Evolutionary conservation across 345 rosid species (phyloP).

Genomic region (Balakata baccata): DNA sequence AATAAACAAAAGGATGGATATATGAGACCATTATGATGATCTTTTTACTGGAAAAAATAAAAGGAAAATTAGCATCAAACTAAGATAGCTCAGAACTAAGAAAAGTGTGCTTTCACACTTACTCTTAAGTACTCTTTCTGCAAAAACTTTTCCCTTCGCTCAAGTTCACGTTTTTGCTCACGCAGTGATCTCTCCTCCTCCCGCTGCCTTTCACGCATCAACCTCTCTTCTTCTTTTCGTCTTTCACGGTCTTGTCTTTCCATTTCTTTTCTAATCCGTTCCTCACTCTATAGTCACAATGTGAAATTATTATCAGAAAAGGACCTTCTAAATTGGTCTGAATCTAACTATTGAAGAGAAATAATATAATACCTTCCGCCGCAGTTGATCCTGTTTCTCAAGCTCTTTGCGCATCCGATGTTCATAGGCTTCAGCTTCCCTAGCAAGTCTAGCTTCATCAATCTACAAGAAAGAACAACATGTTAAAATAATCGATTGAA

Average conservation of each 20-base stretch:
- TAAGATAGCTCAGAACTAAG: not conserved
- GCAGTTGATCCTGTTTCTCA: constrained; percentile 67
- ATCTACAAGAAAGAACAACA: constrained; percentile 41
- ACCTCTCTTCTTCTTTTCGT: constrained; percentile 91
- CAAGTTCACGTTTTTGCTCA: constrained; percentile 89
- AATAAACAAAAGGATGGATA: constrained; percentile 11
- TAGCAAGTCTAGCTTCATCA: constrained; percentile 61
- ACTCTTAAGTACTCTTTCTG: constrained; percentile 77
- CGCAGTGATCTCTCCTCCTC: constrained; percentile 90
- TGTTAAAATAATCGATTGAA: constrained; percentile 12
- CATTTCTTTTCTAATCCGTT: constrained; percentile 80
- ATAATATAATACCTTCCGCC: constrained; percentile 59
- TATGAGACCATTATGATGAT: constrained; percentile 18
- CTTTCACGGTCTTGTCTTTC: constrained; percentile 94
- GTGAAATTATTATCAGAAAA: constrained; percentile 23
- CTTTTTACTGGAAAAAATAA: not conserved
- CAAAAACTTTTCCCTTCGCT: constrained; percentile 83
- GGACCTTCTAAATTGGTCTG: not conserved
- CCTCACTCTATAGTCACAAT: constrained; percentile 64
- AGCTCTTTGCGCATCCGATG: constrained; percentile 61
- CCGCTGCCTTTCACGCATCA: constrained; percentile 86
- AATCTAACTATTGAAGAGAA: constrained; percentile 7
- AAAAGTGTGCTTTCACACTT: constrained; percentile 13
- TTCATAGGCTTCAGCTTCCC: constrained; percentile 73
- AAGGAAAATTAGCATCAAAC: not conserved